Percentiles rank a stretch among this genome's conserved stretches.
Evolutionary conservation across 352 stramenopile genomes (phyloP).

Genomic region (Thraustotheca clavata): DNA sequence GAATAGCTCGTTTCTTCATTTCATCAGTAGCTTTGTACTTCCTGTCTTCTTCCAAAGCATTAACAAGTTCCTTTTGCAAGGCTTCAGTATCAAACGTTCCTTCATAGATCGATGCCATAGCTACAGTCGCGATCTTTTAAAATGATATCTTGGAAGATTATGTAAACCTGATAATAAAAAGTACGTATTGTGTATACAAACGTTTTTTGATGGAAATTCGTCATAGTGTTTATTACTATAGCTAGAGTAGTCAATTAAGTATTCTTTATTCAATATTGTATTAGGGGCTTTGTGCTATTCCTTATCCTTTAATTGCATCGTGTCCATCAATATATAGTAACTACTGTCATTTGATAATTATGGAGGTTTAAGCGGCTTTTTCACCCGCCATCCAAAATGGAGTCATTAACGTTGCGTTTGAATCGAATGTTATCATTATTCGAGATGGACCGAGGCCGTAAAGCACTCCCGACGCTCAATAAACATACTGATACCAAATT

Average conservation of each 20-base stretch:
- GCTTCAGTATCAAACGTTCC: slow-evolving; percentile 62
- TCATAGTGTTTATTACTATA: no score
- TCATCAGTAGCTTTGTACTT: slow-evolving; percentile 77
- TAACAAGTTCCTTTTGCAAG: slow-evolving; percentile 59
- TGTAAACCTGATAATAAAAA: no score
- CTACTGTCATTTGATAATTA: no score
- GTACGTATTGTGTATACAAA: no score
- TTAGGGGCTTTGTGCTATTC: no score
- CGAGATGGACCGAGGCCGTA: slow-evolving; percentile 72
- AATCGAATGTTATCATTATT: not conserved
- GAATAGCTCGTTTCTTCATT: slow-evolving; percentile 85
- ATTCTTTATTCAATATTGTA: no score
- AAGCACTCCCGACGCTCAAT: slow-evolving; percentile 80
- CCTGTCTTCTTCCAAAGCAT: slow-evolving; percentile 69
- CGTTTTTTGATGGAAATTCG: no score
- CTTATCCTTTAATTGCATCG: no score
- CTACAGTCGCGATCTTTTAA: not conserved
- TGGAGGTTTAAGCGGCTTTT: not conserved
- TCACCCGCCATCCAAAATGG: not conserved
- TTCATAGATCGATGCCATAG: slow-evolving; percentile 65
- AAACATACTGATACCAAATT: slow-evolving; percentile 82
- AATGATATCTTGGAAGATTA: not conserved
- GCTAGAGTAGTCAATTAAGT: no score
- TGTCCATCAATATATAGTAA: no score
- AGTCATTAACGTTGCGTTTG: not conserved